Evolutionary conservation across 441 rosid species (phyloP), one percentile per base, ranked within the genome.

Genomic region (Populus hybrid): DNA sequence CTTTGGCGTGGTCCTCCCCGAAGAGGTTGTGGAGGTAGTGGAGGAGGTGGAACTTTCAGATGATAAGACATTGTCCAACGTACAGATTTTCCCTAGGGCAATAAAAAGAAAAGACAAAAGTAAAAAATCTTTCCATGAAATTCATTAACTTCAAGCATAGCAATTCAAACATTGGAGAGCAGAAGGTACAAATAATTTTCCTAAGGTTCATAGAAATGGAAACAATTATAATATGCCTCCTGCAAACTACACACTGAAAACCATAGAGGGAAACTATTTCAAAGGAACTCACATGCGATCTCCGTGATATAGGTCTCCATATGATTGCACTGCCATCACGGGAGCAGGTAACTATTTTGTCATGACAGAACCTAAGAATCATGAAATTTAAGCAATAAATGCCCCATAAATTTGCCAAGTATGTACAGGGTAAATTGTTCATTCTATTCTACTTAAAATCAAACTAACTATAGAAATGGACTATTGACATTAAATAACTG

Each of bases 271-370:
- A 70, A 74, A 69, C 28, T 77, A 42, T 20, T 82, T 42, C 42
- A 63, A 79, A 72, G 80, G 75, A 79, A 79, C 86, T 89, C 90
- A 94, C 99, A 85, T 93, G 90, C n/a, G 90, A 89, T 89, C 91
- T 91, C 78, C 99, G 95, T 57, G 93, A 90, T 88, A 85, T 91
- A 46, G 98, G 98, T 81, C 87, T 88, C 99, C 99, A 97, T 79
- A 97, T 94, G 81, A 97, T 97, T 84, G 99, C 99, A 87, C 99
- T 97, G 75, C 99, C 99, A 84, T 97, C 99, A 70, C 97, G 99
- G 78, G 99, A 97, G 83, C 99, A 97, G 26, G 99, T 97, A 75
- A 97, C 99, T 81, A 97, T 91, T 89, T 91, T 93, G 87, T 94
- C 98, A 80, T 91, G 97, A 80, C 88, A 92, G 76, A 93, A 93